Evolutionary conservation across 1,139 yeast species (phyloP).

Genomic region (Pichia sp.): DNA sequence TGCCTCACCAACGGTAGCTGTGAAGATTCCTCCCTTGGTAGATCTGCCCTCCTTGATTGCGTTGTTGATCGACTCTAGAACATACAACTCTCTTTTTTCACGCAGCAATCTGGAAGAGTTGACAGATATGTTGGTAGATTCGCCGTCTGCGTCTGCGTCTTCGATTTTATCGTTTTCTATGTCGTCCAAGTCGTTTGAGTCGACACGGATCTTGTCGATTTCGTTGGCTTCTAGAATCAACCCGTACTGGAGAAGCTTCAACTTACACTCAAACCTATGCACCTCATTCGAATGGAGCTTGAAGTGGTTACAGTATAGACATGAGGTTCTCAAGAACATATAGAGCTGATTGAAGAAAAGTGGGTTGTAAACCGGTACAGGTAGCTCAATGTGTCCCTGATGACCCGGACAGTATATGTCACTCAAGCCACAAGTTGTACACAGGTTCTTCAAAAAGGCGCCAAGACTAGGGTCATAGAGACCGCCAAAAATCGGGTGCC

Average conservation of each 20-base stretch:
- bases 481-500: slow-evolving; percentile 94
- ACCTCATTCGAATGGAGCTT: slow-evolving; percentile 63
- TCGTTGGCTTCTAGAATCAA: slow-evolving; percentile 72
- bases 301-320: slow-evolving; percentile 88
- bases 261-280: slow-evolving; percentile 73
- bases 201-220: slow-evolving; percentile 57
- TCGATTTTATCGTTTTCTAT: slow-evolving; percentile 11
- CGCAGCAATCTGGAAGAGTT: slow-evolving; percentile 28
- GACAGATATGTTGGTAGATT: slow-evolving; percentile 17
- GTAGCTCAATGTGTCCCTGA: slow-evolving; percentile 95
- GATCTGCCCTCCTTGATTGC: slow-evolving; percentile 82
- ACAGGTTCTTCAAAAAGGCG: slow-evolving; percentile 81
- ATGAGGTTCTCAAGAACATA: slow-evolving; percentile 74
- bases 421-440: slow-evolving; percentile 95
- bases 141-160: slow-evolving; percentile 27
- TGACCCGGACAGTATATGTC: slow-evolving; percentile 97
- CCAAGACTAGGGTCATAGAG: slow-evolving; percentile 91
- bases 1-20: slow-evolving; percentile 84
- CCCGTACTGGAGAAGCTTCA: slow-evolving; percentile 83
- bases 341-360: slow-evolving; percentile 88
- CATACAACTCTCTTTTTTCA: slow-evolving; percentile 63
- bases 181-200: slow-evolving; percentile 21
- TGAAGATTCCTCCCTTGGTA: slow-evolving; percentile 59
- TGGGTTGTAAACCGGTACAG: slow-evolving; percentile 93
- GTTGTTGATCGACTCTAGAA: slow-evolving; percentile 59